These are phyloP conservation scores for Sphaerulina populicola DNA, from an alignment of 2,329 filamentous ascomycete species.

Conservation along the genomic window DNA sequence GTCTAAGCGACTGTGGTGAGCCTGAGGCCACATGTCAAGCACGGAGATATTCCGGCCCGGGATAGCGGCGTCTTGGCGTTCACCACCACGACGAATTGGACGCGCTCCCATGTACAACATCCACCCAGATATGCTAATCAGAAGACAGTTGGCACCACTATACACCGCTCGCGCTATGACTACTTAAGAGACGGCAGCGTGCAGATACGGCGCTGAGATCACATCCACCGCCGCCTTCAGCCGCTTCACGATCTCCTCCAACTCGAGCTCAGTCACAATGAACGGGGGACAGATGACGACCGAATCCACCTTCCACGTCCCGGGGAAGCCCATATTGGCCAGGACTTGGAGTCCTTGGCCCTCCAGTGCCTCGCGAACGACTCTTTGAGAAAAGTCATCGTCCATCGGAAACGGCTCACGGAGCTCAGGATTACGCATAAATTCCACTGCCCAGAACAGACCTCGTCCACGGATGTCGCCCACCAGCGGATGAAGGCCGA, in stretches of 20 bases:
- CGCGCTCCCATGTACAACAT: no score
- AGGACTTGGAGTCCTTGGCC: neutral
- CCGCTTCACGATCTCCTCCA: neutral
- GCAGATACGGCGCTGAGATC: neutral
- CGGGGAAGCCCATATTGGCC: constrained; percentile 3
- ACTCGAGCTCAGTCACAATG: neutral
- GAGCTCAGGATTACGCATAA: neutral
- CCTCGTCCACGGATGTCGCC: constrained; percentile 53
- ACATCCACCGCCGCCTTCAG: neutral
- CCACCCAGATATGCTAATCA: no score
- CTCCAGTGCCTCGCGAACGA: neutral
- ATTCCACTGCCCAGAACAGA: constrained; percentile 40
- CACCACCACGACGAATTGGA: no score
- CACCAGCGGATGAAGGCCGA: constrained; percentile 43
- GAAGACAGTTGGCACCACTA: no score
- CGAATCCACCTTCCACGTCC: constrained; percentile 1
- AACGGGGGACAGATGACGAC: constrained; percentile 1
- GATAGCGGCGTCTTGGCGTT: no score
- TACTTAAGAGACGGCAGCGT: no score
- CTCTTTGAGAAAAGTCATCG: constrained; percentile 1
- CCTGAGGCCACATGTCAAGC: no score
- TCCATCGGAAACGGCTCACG: neutral
- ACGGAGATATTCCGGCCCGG: no score
- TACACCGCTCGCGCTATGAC: no score
- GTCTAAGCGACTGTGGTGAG: no score